Evolutionary conservation across 345 rosid genomes (phyloP).

Genomic region (Rhizophora mangle): DNA sequence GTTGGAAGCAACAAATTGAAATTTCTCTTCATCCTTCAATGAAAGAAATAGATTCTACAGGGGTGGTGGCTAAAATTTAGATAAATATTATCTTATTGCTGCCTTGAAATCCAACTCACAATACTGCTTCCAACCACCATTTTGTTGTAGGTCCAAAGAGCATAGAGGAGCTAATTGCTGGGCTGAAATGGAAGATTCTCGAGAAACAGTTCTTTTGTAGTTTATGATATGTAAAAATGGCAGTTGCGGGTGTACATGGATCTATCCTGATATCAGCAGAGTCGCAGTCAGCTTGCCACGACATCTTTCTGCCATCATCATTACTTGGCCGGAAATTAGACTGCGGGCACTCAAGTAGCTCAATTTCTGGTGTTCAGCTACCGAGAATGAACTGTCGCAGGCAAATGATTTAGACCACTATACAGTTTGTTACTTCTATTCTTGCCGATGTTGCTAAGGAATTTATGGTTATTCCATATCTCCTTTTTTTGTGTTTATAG

Average conservation of each 20-base stretch:
- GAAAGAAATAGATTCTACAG: no score
- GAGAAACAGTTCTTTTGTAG: not conserved
- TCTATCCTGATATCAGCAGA: conserved; percentile 18
- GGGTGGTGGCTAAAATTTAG: no score
- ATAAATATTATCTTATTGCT: not conserved
- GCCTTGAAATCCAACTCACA: not conserved
- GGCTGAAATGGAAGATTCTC: conserved; percentile 15
- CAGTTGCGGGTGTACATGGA: conserved; percentile 14
- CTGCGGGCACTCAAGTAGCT: no score
- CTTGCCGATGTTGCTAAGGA: no score
- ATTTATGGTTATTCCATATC: no score
- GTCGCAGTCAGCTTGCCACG: conserved; percentile 23
- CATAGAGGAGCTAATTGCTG: conserved; percentile 9
- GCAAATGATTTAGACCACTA: no score
- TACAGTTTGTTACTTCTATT: no score
- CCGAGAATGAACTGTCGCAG: no score
- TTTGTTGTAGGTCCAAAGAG: conserved; percentile 15
- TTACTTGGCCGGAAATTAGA: no score
- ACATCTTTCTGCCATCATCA: no score
- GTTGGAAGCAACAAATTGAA: not conserved
- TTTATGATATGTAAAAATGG: not conserved
- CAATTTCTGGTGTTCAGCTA: no score
- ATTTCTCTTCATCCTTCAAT: not conserved
- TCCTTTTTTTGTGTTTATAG: no score
- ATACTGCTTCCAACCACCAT: not conserved